Base-by-base conservation (phyloP, 345 rosid genomes). In the Rhodamnia rubescens region DNA sequence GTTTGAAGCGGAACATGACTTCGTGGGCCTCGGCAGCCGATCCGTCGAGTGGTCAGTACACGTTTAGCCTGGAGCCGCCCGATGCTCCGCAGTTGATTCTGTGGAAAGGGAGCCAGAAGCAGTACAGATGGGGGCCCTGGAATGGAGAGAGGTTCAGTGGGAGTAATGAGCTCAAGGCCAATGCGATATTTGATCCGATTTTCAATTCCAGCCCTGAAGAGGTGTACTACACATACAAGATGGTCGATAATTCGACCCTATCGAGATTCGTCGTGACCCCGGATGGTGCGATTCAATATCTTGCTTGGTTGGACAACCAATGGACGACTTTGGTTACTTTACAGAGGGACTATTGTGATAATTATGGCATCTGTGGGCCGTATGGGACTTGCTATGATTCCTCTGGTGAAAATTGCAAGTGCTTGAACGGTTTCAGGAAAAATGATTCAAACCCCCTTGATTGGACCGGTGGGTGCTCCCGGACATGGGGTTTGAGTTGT, bases 41-140 rank as follows among this genome's bases (percentile, higher is more conserved):
- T 53, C 87, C 87, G 0, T 86, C 86, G 27, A 21, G 81, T 0
- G 93, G 92, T 16, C 54, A 83, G 7, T 89, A 52, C 58, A 83
- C 83, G 0, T 90, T 85, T 82, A 85, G 84, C 83, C 83, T 90
- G 11, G 89, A 90, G 69, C 86, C 80, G 5, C 82, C 54, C 0
- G 92, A 86, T 32, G 59, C 87, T 18, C 89, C 92, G 0, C 89
- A 90, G 82, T 61, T 90, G 32, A 74, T 87, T 27, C 83, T 90
- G 36, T 61, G 86, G 83, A 85, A 83, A 80, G 88, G 88, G 49
- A n/a, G 83, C 20, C 80, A 40, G 59, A 89, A 86, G 85, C 15
- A 57, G 18, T 89, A 32, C 75, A 84, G 92, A 4, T 86, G 87
- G 85, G 92, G 91, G 10, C 89, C 91, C 4, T 90, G 92, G 92